phyloP scores from a whole-genome alignment of 176 grass and related monocot species.

The Eragrostis curvula region DNA sequence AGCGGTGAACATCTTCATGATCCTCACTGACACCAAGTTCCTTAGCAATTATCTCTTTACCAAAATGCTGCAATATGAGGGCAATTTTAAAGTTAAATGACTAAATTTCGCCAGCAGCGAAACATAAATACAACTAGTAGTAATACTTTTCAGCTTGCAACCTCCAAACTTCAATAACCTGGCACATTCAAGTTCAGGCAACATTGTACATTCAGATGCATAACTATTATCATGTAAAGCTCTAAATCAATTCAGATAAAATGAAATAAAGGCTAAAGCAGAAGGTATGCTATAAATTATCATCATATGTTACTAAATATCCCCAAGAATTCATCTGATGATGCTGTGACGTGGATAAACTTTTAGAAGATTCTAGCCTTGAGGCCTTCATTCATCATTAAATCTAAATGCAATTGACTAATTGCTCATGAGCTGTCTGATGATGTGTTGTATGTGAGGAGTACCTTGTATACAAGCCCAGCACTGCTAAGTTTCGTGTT shows the following conservation, averaged over 20 bases:
- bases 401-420: not conserved
- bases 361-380: not conserved
- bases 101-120: not conserved
- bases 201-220: not conserved
- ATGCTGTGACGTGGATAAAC: not conserved
- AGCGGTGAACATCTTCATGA: conserved; percentile 77
- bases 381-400: not conserved
- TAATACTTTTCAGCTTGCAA: not conserved
- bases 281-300: not conserved
- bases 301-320: not conserved
- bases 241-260: not conserved
- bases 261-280: not conserved
- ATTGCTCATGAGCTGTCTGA: not conserved
- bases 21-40: conserved; percentile 82
- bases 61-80: conserved; percentile 71
- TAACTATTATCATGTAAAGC: not conserved
- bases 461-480: conserved; percentile 98
- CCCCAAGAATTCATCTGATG: not conserved
- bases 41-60: conserved; percentile 97
- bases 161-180: not conserved
- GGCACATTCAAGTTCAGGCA: not conserved
- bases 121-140: not conserved
- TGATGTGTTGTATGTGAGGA: not conserved
- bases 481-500: conserved; percentile 98
- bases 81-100: conserved; percentile 12